These are phyloP conservation scores for Rubia yunnanensis DNA, from an alignment of 257 asterid genomes.

Conservation along the genomic window DNA sequence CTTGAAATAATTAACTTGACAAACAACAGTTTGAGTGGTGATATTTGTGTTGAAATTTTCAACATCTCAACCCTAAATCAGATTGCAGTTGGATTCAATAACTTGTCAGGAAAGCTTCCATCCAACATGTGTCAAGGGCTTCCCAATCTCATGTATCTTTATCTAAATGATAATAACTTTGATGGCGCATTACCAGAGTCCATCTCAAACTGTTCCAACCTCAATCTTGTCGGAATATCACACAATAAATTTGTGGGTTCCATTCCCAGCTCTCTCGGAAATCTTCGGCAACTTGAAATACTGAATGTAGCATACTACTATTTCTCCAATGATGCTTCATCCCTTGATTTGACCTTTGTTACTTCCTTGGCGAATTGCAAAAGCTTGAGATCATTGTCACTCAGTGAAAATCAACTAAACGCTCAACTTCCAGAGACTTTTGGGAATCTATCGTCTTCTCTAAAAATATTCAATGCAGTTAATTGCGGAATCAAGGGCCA, in stretches of 20 bases:
- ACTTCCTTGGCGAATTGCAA: slow-evolving; percentile 13
- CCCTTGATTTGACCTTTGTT: slow-evolving; percentile 1
- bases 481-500: slow-evolving; percentile 5
- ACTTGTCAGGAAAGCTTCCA: slow-evolving; percentile 20
- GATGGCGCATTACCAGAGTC: neutral
- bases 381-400: neutral
- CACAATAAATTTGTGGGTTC: slow-evolving; percentile 18
- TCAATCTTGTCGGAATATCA: neutral
- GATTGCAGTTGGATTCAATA: neutral
- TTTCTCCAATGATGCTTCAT: slow-evolving; percentile 6
- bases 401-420: slow-evolving; percentile 5
- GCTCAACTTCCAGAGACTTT: slow-evolving; percentile 18
- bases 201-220: slow-evolving; percentile 9
- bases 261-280: slow-evolving; percentile 26
- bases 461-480: neutral
- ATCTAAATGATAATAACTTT: neutral
- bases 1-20: slow-evolving; percentile 11
- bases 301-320: slow-evolving; percentile 14
- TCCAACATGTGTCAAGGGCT: slow-evolving; percentile 8
- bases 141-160: slow-evolving; percentile 18
- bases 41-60: slow-evolving; percentile 13
- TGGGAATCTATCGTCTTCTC: slow-evolving; percentile 20
- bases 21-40: slow-evolving; percentile 15
- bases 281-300: slow-evolving; percentile 14
- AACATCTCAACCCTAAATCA: slow-evolving; percentile 9